These are phyloP conservation scores for Orbilia brochopaga DNA, from an alignment of 2,329 filamentous ascomycete species.

Conservation along the genomic window DNA sequence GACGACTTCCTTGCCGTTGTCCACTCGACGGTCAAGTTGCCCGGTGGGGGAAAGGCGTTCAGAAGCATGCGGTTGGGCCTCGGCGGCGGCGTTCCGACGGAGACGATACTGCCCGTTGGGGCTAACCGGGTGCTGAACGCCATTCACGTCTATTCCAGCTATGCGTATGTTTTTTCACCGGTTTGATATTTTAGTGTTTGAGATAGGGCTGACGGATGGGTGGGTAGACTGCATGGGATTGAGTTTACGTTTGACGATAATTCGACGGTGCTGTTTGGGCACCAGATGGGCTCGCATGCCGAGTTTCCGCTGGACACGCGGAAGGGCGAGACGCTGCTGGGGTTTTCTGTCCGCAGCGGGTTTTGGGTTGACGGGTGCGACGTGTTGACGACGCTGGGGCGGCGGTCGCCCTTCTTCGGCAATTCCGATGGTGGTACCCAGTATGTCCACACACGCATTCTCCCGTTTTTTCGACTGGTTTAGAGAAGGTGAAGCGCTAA, in stretches of 20 bases:
- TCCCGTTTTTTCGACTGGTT: conserved; percentile 2
- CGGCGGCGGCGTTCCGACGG: conserved; percentile 71
- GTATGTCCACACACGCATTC: conserved; percentile 65
- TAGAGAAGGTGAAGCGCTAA: not conserved
- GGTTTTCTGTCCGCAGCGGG: conserved; percentile 76
- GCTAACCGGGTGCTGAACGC: conserved; percentile 56
- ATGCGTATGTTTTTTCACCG: conserved; percentile 19
- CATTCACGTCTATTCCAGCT: conserved; percentile 22
- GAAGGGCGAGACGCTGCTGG: conserved; percentile 82
- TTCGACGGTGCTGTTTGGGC: conserved; percentile 84
- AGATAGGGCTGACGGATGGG: conserved; percentile 60
- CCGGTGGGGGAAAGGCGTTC: conserved; percentile 75
- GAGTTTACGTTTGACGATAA: conserved; percentile 93
- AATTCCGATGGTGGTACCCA: conserved; percentile 78
- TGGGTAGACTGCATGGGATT: conserved; percentile 68
- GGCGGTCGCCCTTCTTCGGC: conserved; percentile 83
- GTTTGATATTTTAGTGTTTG: not conserved
- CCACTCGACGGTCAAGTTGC: conserved; percentile 73
- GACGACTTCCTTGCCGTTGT: conserved; percentile 80
- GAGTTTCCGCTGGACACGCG: conserved; percentile 70
- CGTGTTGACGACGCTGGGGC: conserved; percentile 85
- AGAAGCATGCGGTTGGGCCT: conserved; percentile 75
- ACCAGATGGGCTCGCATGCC: conserved; percentile 76
- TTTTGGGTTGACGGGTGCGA: conserved; percentile 84
- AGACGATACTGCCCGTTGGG: conserved; percentile 75